Evolutionary conservation across 2,329 filamentous ascomycete genomes (phyloP), one percentile per base, ranked within the genome.

Genomic region (Xylariaceae sp.): DNA sequence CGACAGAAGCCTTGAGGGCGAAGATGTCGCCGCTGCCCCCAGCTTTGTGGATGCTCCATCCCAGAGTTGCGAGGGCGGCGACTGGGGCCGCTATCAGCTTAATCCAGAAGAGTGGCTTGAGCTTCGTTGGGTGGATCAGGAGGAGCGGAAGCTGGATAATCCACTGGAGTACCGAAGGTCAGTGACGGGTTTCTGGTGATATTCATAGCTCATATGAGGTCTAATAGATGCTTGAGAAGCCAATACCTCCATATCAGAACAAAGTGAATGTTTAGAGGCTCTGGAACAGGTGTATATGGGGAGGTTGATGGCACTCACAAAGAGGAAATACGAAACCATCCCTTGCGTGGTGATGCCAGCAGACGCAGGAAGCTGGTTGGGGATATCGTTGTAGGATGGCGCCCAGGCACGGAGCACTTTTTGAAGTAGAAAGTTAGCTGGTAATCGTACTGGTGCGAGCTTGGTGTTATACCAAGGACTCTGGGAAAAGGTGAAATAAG

Each of bases 51-150:
- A 84, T 71, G 3, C 74, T 74, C 79, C 80, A 85, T 34, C 79
- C 74, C 53, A 85, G 67, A 17, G 80, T 81, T 2, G 75, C 77
- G 43, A 84, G 68, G 55, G 78, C 80, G 2, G 76, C 72, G n/a
- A 76, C 63, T 2, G 79, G 80, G 9, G 81, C 72, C 3, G 69
- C 57, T 4, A 72, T 49, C 0, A 71, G 54, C 59, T 77, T 78
- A 44, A 70, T 47, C 33, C 73, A 66, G 51, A 78, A 78, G 46
- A 67, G 51, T 44, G 74, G 71, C 4, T 71, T 55, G 1, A 61
- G 37, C 37, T 56, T 56, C 12, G 56, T 59, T 9, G 58, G 58
- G 33, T 59, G 57, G 37, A 60, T 60, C 4, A 60, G 51, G 3
- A 61, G 55, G 2, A 61, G 44, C 3, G 58, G 58, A 3, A 61